Evolutionary conservation across 2,329 filamentous ascomycete species (phyloP), one percentile per base, ranked within the genome.

Genomic region (Penicillium sp.): DNA sequence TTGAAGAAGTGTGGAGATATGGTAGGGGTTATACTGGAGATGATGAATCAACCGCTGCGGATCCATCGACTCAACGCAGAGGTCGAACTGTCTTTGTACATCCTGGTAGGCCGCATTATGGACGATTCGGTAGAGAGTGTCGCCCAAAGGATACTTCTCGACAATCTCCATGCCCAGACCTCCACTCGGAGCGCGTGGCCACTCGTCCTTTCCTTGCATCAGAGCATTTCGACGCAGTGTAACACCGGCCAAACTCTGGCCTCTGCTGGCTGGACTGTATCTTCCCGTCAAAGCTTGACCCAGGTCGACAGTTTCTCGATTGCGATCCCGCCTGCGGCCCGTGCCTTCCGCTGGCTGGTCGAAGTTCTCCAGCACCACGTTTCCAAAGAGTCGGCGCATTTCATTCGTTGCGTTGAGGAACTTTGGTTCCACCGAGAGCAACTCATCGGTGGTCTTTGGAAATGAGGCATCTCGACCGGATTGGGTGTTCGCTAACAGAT

Each of bases 1-100:
- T 66, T 96, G 91, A 20, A 97, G 83, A n/a, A 97, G 80, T 2
- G 89, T 91, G 1, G 89, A 93, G 58, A 97, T 86, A 66, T 97
- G 91, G 67, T 96, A 97, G 3, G 92, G 88, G 61, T 89, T 84
- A 58, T 78, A 76, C 54, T 82, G 80, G 2, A 97, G 76, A 44
- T 93, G 81, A 31, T 84, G 75, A 37, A 97, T 83, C 73, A 98
- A 81, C 47, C 84, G 79, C 70, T 95, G 86, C 3, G 89, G 89
- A 62, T 96, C 88, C 78, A 93, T 88, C 1, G 79, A 80, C 60
- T 88, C 85, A n/a, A 95, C 90, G 56, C 84, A 86, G 13, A 77
- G 74, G 47, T 89, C 85, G 70, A 97, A 98, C 46, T 86, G 75
- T 18, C 75, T 72, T 70, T 97, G 92, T 1, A 89, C 76, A 41